These are phyloP conservation scores for Vitis hybrid DNA, from an alignment of 177 flowering plant species.

Conservation along the genomic window DNA sequence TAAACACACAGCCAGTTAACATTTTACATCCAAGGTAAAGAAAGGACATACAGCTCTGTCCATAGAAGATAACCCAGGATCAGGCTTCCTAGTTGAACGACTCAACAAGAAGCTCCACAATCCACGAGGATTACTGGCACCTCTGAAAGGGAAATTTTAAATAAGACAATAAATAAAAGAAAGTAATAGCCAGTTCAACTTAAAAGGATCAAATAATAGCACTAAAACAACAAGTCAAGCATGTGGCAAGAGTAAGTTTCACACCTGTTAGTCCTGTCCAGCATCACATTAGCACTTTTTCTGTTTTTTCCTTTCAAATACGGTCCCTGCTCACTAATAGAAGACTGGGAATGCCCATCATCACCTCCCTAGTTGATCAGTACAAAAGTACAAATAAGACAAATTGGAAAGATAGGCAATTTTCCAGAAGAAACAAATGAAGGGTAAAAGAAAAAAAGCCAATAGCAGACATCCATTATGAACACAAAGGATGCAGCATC, in stretches of 20 bases:
- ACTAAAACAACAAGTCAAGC: neutral
- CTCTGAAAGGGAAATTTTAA: constrained; percentile 23
- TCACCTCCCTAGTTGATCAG: constrained; percentile 57
- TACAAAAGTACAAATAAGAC: constrained; percentile 1
- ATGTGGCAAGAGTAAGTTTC: constrained; percentile 1
- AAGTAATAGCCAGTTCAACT: neutral
- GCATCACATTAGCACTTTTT: constrained; percentile 17
- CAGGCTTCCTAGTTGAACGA: constrained; percentile 32
- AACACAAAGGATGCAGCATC: no score
- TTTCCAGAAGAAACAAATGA: neutral
- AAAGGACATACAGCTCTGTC: constrained; percentile 42
- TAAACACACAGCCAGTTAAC: neutral
- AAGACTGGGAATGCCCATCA: constrained; percentile 30
- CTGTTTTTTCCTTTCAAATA: constrained; percentile 32
- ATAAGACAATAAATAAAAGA: constrained; percentile 6
- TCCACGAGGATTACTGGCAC: constrained; percentile 43
- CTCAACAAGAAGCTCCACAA: constrained; percentile 63
- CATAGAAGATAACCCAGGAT: constrained; percentile 25
- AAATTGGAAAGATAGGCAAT: neutral
- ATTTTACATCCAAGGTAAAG: neutral
- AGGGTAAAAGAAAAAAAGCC: neutral
- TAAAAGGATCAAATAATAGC: neutral
- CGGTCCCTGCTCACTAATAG: constrained; percentile 31
- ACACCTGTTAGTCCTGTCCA: constrained; percentile 32
- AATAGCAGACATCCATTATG: neutral